Base-by-base conservation (phyloP, 306 rosid genomes). In the Cucurbita moschata region DNA sequence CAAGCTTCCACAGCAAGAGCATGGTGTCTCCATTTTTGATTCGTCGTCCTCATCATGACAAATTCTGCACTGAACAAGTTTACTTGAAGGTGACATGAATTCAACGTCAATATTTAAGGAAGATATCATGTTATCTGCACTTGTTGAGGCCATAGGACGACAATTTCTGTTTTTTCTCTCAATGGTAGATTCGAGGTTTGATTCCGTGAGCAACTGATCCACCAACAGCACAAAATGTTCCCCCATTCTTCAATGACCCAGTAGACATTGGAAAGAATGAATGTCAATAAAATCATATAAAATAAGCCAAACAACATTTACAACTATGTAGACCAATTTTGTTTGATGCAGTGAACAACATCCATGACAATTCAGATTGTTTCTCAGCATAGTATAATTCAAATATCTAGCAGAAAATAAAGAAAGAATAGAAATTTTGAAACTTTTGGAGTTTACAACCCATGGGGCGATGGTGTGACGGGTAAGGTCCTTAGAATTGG, bases 1-100 rank as follows among this genome's bases (percentile, higher is more conserved):
- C 83, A 92, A 86, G 82, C 91, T 92, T 53, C 96, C 98, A 77
- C 80, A 47, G 80, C 96, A 92, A 80, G 92, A 87, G 82, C 96
- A 92, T 5, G 98, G 98, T 68, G 88, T 61, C 50, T 92, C 96
- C 96, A 90, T 88, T 75, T 85, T 90, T n/a, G 87, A 82, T 5
- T 83, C 89, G 39, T 77, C 86, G 56, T 87, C 96, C 59, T 90
- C 98, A 77, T 88, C 92, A 4, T 89, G 98, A 83, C 96, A 92
- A 72, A 92, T 92, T 80, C 91, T 83, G 75, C 96, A 92, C 70
- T 90, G 82, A 72, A 57, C 88, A 72, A 77, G 35, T 30, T 30
- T 83, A 51, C 79, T 67, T 53, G 86, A 70, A 73, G 81, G 57
- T 79, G 83, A 50, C 42, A 46, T 46, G 64, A 73, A 79, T 73